A percentile compares a stretch with the other conserved stretches of the same genome.
phyloP scores from a whole-genome alignment of 169 alveolate genomes.

The Theileria equi region DNA sequence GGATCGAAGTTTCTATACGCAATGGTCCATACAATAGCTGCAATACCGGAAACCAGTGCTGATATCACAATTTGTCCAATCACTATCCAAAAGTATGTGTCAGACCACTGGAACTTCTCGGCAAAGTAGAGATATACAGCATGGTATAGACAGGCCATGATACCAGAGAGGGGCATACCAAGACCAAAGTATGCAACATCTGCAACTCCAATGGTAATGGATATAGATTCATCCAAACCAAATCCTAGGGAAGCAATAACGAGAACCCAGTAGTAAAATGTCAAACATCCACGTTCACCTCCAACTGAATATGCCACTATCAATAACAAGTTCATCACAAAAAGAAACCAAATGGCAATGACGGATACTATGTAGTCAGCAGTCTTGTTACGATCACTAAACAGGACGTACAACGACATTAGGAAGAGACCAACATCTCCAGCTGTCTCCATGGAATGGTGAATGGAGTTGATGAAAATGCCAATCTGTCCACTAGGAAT shows the following conservation, averaged over 20 bases:
- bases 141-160: slow-evolving; percentile 16
- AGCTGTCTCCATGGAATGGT: slow-evolving; percentile 22
- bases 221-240: slow-evolving; percentile 5
- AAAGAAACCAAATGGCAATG: slow-evolving; percentile 14
- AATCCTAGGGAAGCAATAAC: not conserved
- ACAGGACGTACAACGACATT: not conserved
- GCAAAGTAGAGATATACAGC: not conserved
- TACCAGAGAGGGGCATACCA: slow-evolving; percentile 23
- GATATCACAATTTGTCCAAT: slow-evolving; percentile 3
- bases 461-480: slow-evolving; percentile 18
- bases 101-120: not conserved
- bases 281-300: slow-evolving; percentile 14
- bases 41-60: slow-evolving; percentile 12
- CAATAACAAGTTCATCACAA: not conserved
- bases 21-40: slow-evolving; percentile 19
- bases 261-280: slow-evolving; percentile 24
- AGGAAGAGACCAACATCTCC: slow-evolving; percentile 1
- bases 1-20: too few species aligned
- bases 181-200: slow-evolving; percentile 16
- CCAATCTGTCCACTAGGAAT: slow-evolving; percentile 17
- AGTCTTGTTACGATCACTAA: not conserved
- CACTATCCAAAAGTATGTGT: slow-evolving; percentile 13
- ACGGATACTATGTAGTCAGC: not conserved
- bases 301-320: not conserved
- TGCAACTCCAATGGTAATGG: slow-evolving; percentile 5